Base-by-base conservation (phyloP, 495 filamentous ascomycete species). In the Penicillium parvum region DNA sequence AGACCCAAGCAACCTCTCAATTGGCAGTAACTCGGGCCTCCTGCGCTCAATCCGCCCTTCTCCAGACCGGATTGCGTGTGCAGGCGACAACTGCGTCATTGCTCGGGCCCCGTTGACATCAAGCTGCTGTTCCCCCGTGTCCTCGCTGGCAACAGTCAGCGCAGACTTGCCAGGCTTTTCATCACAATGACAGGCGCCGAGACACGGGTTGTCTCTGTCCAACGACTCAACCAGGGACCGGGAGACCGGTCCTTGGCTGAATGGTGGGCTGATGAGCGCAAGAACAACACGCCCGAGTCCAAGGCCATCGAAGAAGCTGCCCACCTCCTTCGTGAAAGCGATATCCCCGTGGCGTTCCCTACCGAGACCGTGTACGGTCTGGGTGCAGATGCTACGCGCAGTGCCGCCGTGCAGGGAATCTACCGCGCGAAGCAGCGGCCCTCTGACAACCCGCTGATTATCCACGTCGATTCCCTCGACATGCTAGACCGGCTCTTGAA, bases 291-390 rank as follows among this genome's bases (percentile, higher is more conserved):
- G 1, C 54, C 62, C 3, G 70, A 73, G 40, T 59, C 63, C 4
- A 50, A 56, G 12, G 65, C 61, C 11, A 65, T 73, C 27, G 58
- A 60, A 34, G 66, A 69, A 49, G 86, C 86, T 5, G 85, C 83
- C 9, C 37, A 69, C 8, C 68, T 76, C 45, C 73, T 95, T 23
- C 78, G 66, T 20, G 71, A 69, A 20, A 78, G 77, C 45, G 72
- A 85, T 59, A 69, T 77, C 18, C 90, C 90, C 12, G 86, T 99
- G 29, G 94, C 88, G 7, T 99, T 99, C 60, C 94, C 92, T 4
- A 99, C 94, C 0, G 92, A 99, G 66, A 99, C 92, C 5, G 92
- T 99, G 7, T 99, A 99, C 63, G 92, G 92, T 2, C 75, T 99
- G 10, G 92, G 90, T 35, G 92, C 91, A 14, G 92, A 97, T 70